Evolutionary conservation across 1,139 yeast species (phyloP).

Genomic region (Ogataea hybrid): DNA sequence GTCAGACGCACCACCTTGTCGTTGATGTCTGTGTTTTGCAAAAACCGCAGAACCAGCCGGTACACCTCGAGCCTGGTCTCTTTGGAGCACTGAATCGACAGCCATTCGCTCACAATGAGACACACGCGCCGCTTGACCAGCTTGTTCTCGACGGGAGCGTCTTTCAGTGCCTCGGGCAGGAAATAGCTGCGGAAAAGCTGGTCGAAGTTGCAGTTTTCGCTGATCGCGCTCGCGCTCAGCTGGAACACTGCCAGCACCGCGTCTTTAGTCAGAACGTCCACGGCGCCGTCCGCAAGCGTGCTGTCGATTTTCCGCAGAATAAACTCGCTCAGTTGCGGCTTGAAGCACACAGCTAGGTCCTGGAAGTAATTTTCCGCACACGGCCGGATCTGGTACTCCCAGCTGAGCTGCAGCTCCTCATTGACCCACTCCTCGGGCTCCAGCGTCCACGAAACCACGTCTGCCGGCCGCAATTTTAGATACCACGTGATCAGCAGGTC

Average conservation of each 20-base stretch:
- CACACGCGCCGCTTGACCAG: constrained; percentile 78
- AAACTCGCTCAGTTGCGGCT: constrained; percentile 57
- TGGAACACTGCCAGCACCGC: constrained; percentile 81
- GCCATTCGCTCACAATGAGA: constrained; percentile 78
- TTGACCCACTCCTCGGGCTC: constrained; percentile 95
- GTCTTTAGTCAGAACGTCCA: constrained; percentile 66
- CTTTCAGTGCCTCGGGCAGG: constrained; percentile 61
- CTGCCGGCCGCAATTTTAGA: constrained; percentile 67
- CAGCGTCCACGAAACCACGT: constrained; percentile 73
- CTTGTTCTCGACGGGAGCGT: constrained; percentile 46
- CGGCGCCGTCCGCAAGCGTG: constrained; percentile 39
- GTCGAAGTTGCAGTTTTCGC: constrained; percentile 45
- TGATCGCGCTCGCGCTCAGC: constrained; percentile 65
- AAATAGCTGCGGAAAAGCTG: constrained; percentile 43
- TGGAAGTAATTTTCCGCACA: constrained; percentile 86
- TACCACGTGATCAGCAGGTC: constrained; percentile 71
- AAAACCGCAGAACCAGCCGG: constrained; percentile 46
- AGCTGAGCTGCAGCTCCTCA: constrained; percentile 72
- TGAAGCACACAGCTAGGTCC: constrained; percentile 66
- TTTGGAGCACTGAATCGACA: constrained; percentile 59
- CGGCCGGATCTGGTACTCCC: constrained; percentile 83
- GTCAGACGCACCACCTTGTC: constrained; percentile 78
- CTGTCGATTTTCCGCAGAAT: constrained; percentile 62
- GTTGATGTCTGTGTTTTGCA: constrained; percentile 44
- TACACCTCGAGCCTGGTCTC: constrained; percentile 62